These are phyloP conservation scores for Hypomontagnella submonticulosa DNA, from an alignment of 495 filamentous ascomycete genomes.

Conservation along the genomic window DNA sequence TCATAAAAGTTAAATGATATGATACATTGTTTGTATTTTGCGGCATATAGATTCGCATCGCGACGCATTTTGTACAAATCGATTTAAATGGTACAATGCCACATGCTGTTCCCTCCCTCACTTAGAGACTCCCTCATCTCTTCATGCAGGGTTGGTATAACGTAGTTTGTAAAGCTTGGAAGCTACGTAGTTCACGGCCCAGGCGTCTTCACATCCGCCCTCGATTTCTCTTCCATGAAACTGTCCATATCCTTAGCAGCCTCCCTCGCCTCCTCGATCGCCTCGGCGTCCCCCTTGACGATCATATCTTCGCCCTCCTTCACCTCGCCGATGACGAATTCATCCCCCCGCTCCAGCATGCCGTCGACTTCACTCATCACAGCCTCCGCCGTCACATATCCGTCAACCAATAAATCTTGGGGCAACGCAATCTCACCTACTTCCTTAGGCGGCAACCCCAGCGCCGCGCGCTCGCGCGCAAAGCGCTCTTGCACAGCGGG, in stretches of 20 bases:
- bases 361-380: slow-evolving; percentile 53
- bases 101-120: slow-evolving; percentile 4
- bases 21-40: slow-evolving; percentile 24
- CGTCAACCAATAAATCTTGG: slow-evolving; percentile 56
- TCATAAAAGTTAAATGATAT: slow-evolving; percentile 18
- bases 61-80: slow-evolving; percentile 26
- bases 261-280: slow-evolving; percentile 39
- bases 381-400: slow-evolving; percentile 30
- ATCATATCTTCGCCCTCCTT: slow-evolving; percentile 39
- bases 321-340: slow-evolving; percentile 55
- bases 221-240: slow-evolving; percentile 6
- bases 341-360: slow-evolving; percentile 52
- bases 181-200: not conserved
- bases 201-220: slow-evolving; percentile 11
- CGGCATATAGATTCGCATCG: slow-evolving; percentile 27
- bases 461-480: slow-evolving; percentile 59
- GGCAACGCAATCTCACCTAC: slow-evolving; percentile 22
- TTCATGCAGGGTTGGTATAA: not conserved
- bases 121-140: not conserved
- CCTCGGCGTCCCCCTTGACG: slow-evolving; percentile 39
- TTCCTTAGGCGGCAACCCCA: slow-evolving; percentile 52
- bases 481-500: slow-evolving; percentile 69
- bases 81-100: slow-evolving; percentile 38
- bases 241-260: slow-evolving; percentile 30
- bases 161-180: not conserved